Conservation (phyloP, 257 asterid species). For the Dorcoceras hygrometricum region DNA sequence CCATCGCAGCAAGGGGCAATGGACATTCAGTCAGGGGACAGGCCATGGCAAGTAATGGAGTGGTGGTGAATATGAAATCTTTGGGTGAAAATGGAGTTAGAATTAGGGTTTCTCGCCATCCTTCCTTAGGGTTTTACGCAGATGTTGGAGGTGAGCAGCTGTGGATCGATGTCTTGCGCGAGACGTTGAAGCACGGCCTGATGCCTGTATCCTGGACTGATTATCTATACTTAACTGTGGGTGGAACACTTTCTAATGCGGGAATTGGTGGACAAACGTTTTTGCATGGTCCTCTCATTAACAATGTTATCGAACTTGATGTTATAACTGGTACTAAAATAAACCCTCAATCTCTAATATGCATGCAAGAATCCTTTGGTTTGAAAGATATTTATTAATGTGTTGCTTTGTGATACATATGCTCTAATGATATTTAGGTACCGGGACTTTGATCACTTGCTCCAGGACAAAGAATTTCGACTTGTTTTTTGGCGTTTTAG, state of each 20-base stretch:
- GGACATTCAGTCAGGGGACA: conserved; percentile 82
- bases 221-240: conserved; percentile 61
- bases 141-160: conserved; percentile 71
- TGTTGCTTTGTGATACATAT: too few species aligned
- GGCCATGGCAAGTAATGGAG: conserved; percentile 61
- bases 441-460: conserved; percentile 52
- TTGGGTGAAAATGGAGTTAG: conserved; percentile 23
- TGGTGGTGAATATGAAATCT: conserved; percentile 61
- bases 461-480: conserved; percentile 41
- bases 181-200: conserved; percentile 40
- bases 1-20: conserved; percentile 58
- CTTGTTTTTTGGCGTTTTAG: conserved; percentile 56
- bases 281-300: conserved; percentile 66
- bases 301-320: conserved; percentile 63
- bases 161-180: conserved; percentile 59
- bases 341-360: too few species aligned
- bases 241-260: conserved; percentile 74
- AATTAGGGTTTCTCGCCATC: conserved; percentile 46
- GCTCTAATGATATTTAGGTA: conserved; percentile 44
- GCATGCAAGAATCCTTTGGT: too few species aligned
- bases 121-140: conserved; percentile 43
- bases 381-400: too few species aligned
- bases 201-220: conserved; percentile 74
- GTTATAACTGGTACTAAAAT: conserved; percentile 70
- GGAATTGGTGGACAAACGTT: conserved; percentile 77